Evolutionary conservation across 2,329 filamentous ascomycete species (phyloP).

Genomic region (Phaeosphaeriaceae sp.): DNA sequence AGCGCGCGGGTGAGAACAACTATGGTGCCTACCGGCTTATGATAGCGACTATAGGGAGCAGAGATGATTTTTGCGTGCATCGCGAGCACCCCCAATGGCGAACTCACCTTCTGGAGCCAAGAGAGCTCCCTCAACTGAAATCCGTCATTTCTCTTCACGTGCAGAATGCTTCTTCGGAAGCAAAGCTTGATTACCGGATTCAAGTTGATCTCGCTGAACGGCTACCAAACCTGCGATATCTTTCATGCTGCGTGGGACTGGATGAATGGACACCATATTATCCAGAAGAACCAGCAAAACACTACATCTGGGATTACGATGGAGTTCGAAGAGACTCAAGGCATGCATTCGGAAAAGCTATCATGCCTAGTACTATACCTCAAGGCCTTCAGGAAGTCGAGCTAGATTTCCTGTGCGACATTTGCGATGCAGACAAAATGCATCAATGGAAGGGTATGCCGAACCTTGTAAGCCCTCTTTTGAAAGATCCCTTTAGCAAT

Average conservation of each 20-base stretch:
- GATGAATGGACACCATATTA: background rate
- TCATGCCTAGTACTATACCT: background rate
- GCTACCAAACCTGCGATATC: background rate
- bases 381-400: background rate
- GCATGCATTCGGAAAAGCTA: slow-evolving; percentile 18
- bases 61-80: background rate
- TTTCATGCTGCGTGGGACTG: background rate
- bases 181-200: background rate
- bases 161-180: background rate
- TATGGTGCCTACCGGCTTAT: background rate
- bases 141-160: background rate
- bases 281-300: background rate
- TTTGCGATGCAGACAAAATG: background rate
- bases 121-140: background rate
- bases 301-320: slow-evolving; percentile 9
- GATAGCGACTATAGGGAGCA: background rate
- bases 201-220: background rate
- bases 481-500: slow-evolving; percentile 16
- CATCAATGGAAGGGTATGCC: slow-evolving; percentile 1
- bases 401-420: background rate
- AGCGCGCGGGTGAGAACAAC: background rate
- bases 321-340: slow-evolving; percentile 20
- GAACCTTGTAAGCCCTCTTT: slow-evolving; percentile 9
- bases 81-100: background rate
- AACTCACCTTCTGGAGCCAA: background rate